phyloP scores from a whole-genome alignment of 352 stramenopile genomes.

The Phytophthora hibernalis region DNA sequence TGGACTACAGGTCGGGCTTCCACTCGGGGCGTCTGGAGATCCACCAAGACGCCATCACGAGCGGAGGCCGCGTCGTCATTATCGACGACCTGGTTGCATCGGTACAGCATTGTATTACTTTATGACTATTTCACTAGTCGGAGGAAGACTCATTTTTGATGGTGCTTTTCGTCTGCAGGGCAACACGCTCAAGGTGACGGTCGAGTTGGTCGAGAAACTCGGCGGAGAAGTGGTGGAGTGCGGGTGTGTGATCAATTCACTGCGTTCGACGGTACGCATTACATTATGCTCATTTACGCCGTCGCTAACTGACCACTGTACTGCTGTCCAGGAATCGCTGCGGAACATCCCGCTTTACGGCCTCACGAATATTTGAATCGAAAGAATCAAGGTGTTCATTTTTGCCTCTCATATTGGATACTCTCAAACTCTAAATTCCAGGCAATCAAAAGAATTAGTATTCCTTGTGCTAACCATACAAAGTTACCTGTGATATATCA shows the following conservation, averaged over 20 bases:
- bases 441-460: neutral
- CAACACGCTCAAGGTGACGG: conserved; percentile 83
- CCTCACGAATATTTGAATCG: conserved; percentile 56
- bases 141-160: conserved; percentile 10
- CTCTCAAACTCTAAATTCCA: neutral
- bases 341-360: conserved; percentile 61
- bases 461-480: neutral
- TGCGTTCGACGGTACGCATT: conserved; percentile 52
- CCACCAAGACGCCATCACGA: conserved; percentile 80
- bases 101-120: conserved; percentile 36
- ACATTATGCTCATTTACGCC: neutral
- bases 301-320: conserved; percentile 23
- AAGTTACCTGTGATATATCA: neutral
- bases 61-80: conserved; percentile 73
- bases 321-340: conserved; percentile 44
- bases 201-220: conserved; percentile 76
- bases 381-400: too few relatives aligned
- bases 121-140: conserved; percentile 11
- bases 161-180: conserved; percentile 39
- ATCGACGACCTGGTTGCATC: conserved; percentile 85
- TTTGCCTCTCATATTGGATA: neutral
- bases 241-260: conserved; percentile 78
- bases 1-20: conserved; percentile 84
- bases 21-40: conserved; percentile 81
- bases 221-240: conserved; percentile 81